These are phyloP conservation scores for Phoma herbarum DNA, from an alignment of 2,329 filamentous ascomycete species.

Conservation along the genomic window DNA sequence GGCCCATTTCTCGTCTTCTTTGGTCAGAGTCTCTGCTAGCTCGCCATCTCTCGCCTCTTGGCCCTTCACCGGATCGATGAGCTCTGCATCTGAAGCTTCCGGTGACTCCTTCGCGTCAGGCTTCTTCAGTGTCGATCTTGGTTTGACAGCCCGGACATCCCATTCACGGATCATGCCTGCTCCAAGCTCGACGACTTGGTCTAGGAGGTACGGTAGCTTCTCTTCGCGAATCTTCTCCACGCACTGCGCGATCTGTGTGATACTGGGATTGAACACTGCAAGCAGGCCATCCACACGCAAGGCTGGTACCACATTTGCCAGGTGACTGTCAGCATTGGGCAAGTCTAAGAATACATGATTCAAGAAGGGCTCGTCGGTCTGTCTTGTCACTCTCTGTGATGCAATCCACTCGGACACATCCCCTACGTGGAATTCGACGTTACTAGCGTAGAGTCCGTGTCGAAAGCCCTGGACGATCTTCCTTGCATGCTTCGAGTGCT, in stretches of 20 bases:
- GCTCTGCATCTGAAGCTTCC: slow-evolving; percentile 23
- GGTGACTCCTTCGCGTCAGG: slow-evolving; percentile 19
- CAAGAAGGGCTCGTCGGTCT: slow-evolving; percentile 66
- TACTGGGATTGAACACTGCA: slow-evolving; percentile 77
- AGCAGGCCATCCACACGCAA: slow-evolving; percentile 71
- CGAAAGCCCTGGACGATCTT: slow-evolving; percentile 72
- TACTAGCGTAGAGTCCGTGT: slow-evolving; percentile 72
- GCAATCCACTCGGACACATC: slow-evolving; percentile 71
- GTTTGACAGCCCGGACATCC: slow-evolving; percentile 66
- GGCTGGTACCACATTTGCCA: slow-evolving; percentile 63
- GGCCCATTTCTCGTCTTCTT: slow-evolving; percentile 44
- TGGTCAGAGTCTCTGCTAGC: slow-evolving; percentile 37
- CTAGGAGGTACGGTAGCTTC: slow-evolving; percentile 64
- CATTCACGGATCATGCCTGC: slow-evolving; percentile 67
- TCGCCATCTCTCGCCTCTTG: slow-evolving; percentile 42
- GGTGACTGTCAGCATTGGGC: slow-evolving; percentile 66
- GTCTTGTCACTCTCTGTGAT: slow-evolving; percentile 51
- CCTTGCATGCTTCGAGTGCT: slow-evolving; percentile 71
- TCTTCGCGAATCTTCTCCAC: slow-evolving; percentile 63
- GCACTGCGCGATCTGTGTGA: slow-evolving; percentile 78
- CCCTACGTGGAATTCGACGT: slow-evolving; percentile 78
- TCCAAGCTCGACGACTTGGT: slow-evolving; percentile 68
- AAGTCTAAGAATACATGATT: slow-evolving; percentile 78
- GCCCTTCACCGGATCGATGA: slow-evolving; percentile 29
- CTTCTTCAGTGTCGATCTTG: slow-evolving; percentile 47